Evolutionary conservation across 2,329 filamentous ascomycete genomes (phyloP).

Genomic region (Aspergillus aculeatinus): DNA sequence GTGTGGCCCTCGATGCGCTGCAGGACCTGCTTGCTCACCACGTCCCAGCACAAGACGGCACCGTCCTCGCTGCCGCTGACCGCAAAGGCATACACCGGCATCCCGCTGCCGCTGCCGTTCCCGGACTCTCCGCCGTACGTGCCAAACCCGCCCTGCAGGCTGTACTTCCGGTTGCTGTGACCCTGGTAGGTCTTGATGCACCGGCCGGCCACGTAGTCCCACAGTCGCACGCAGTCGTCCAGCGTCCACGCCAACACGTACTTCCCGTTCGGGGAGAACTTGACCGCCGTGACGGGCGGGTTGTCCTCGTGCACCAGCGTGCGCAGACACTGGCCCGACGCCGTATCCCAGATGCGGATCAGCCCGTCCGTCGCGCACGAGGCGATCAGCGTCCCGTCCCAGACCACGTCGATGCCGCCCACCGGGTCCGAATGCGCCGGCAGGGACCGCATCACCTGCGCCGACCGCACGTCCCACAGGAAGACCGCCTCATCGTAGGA

Average conservation of each 20-base stretch:
- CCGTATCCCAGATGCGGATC: conserved; percentile 93
- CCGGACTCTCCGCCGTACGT: conserved; percentile 50
- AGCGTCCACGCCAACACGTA: conserved; percentile 90
- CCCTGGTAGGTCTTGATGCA: conserved; percentile 98
- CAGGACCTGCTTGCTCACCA: conserved; percentile 77
- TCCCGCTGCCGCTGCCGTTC: conserved; percentile 19
- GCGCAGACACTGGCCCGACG: conserved; percentile 88
- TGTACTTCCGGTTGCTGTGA: conserved; percentile 79
- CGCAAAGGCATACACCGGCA: conserved; percentile 59
- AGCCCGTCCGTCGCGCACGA: conserved; percentile 90
- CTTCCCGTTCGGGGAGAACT: conserved; percentile 90
- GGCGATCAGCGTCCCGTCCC: conserved; percentile 87
- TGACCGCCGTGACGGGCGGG: conserved; percentile 81
- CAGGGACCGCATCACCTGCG: conserved; percentile 80
- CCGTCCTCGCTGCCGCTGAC: conserved; percentile 87
- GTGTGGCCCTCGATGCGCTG: conserved; percentile 63
- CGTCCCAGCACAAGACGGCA: conserved; percentile 83
- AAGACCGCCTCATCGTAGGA: conserved; percentile 98
- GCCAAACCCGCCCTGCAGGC: conserved; percentile 81
- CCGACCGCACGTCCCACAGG: conserved; percentile 90
- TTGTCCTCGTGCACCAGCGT: conserved; percentile 97
- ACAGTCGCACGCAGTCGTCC: conserved; percentile 84
- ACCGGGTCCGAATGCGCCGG: conserved; percentile 96
- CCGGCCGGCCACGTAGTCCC: conserved; percentile 89
- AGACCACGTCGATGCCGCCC: conserved; percentile 85